Percentiles rank a stretch among this genome's conserved stretches.
Evolutionary conservation across 805 yeast species (phyloP).

Genomic region (Cyberlindnera amylophila): DNA sequence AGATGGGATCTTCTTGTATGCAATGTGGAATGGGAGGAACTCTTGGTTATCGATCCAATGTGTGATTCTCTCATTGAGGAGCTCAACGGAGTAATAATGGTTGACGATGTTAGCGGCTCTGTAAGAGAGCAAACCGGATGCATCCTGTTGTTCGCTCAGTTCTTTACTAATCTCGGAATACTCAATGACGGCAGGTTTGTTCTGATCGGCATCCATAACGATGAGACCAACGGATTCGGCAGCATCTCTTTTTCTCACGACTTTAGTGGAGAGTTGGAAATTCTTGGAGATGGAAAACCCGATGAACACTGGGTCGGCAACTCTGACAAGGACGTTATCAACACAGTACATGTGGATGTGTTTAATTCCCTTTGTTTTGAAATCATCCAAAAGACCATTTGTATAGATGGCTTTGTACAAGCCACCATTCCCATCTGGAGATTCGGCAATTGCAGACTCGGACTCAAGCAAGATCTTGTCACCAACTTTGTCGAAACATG

Average conservation of each 20-base stretch:
- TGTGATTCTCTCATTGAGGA: constrained; percentile 56
- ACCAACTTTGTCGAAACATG: constrained; percentile 78
- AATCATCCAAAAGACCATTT: constrained; percentile 64
- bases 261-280: constrained; percentile 85
- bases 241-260: constrained; percentile 88
- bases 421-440: constrained; percentile 99
- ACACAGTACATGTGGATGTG: constrained; percentile 97
- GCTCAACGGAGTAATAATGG: constrained; percentile 86
- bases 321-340: constrained; percentile 86
- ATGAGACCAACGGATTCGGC: constrained; percentile 88
- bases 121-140: constrained; percentile 58
- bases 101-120: constrained; percentile 97
- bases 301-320: constrained; percentile 83
- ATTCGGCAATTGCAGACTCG: constrained; percentile 56
- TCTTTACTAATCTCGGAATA: constrained; percentile 84
- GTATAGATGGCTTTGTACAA: constrained; percentile 76
- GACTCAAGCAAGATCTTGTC: constrained; percentile 60
- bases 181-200: constrained; percentile 85
- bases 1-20: constrained; percentile 79
- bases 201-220: constrained; percentile 53
- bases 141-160: constrained; percentile 61
- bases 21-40: constrained; percentile 88
- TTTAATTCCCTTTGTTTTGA: constrained; percentile 62
- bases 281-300: constrained; percentile 74
- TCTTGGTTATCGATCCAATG: constrained; percentile 65